Evolutionary conservation across 108 stramenopile species (phyloP).

Genomic region (Phaeodactylum tricornutum): DNA sequence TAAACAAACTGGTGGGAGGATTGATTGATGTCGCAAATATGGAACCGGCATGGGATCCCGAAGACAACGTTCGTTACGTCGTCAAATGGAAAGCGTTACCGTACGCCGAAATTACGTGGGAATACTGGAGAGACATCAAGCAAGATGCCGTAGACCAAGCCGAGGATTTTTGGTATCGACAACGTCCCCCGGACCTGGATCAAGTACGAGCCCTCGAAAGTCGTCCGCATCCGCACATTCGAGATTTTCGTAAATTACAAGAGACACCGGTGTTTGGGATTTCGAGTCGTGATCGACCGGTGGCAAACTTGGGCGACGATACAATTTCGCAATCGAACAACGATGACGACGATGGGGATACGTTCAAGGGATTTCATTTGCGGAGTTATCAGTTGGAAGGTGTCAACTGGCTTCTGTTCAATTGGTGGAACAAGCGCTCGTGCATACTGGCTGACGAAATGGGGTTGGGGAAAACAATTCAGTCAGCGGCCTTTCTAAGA

Average conservation of each 20-base stretch:
- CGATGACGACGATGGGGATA: constrained; percentile 24
- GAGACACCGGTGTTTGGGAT: constrained; percentile 68
- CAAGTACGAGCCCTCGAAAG: constrained; percentile 21
- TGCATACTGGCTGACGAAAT: constrained; percentile 97
- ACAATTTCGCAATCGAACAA: constrained; percentile 25
- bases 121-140: constrained; percentile 84
- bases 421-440: constrained; percentile 84
- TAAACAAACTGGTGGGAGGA: constrained; percentile 5
- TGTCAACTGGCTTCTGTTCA: constrained; percentile 94
- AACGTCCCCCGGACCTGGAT: constrained; percentile 47
- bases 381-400: constrained; percentile 94
- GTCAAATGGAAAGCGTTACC: constrained; percentile 80
- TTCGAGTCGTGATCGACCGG: constrained; percentile 33
- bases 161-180: constrained; percentile 76
- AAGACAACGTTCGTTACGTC: constrained; percentile 81
- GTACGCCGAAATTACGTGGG: constrained; percentile 78
- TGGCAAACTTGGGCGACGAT: constrained; percentile 19
- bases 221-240: constrained; percentile 55
- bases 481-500: constrained; percentile 64
- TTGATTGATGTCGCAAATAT: constrained; percentile 5
- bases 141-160: constrained; percentile 67
- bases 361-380: constrained; percentile 51
- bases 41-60: constrained; percentile 61
- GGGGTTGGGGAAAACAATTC: constrained; percentile 47
- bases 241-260: constrained; percentile 65